Percentiles rank a stretch among this genome's conserved stretches.
phyloP scores from a whole-genome alignment of 805 yeast species.

The Spathaspora sp. region DNA sequence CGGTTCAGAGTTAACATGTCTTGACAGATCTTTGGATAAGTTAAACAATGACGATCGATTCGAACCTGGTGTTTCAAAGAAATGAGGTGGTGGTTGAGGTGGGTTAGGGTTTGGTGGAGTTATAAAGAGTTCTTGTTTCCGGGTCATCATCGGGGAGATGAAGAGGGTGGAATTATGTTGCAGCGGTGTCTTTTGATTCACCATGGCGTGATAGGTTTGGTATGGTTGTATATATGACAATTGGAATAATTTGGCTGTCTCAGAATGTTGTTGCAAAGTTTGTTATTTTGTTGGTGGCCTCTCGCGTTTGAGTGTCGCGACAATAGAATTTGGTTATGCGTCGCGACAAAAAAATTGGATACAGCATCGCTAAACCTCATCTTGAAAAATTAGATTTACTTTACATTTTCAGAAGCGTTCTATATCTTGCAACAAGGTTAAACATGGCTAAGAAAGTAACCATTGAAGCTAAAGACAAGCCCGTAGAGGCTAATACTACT shows the following conservation, averaged over 20 bases:
- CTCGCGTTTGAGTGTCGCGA: too few relatives aligned
- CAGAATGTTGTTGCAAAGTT: background rate
- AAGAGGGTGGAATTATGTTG: slow-evolving; percentile 73
- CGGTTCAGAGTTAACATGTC: slow-evolving; percentile 31
- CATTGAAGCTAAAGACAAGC: background rate
- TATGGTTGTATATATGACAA: too few relatives aligned
- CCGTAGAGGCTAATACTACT: background rate
- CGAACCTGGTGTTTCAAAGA: slow-evolving; percentile 42
- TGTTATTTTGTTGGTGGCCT: background rate
- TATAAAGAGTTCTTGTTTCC: slow-evolving; percentile 37
- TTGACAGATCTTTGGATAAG: slow-evolving; percentile 14
- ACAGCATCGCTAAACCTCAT: background rate
- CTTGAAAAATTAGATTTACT: background rate
- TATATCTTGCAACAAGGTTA: background rate
- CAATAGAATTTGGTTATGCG: background rate
- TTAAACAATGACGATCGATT: slow-evolving; percentile 38
- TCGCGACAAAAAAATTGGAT: background rate
- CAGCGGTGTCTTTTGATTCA: slow-evolving; percentile 32
- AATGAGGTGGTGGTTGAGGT: slow-evolving; percentile 19
- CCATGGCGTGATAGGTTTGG: background rate
- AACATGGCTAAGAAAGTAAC: background rate
- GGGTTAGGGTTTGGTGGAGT: slow-evolving; percentile 43
- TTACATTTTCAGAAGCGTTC: background rate
- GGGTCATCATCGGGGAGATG: slow-evolving; percentile 62
- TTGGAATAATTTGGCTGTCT: too few relatives aligned